Percentiles rank a stretch among this genome's conserved stretches.
These are phyloP conservation scores for Aegilops tauschii DNA, from an alignment of 176 grass and related monocot species.

Conservation along the genomic window DNA sequence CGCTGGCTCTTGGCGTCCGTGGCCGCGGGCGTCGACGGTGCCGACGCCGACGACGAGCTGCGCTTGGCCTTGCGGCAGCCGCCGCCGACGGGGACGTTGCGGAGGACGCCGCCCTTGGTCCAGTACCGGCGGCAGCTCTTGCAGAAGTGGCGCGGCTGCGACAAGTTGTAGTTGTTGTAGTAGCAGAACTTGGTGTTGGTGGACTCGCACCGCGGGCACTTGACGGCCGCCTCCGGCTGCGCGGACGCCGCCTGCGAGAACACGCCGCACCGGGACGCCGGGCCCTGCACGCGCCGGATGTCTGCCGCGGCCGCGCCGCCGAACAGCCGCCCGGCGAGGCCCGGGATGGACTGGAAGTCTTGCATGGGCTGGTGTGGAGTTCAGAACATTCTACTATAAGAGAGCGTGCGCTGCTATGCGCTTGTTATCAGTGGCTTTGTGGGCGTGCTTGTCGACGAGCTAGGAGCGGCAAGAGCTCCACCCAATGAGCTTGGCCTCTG, in stretches of 20 bases:
- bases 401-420: not conserved
- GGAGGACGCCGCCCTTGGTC: slow-evolving; percentile 86
- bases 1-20: slow-evolving; percentile 35
- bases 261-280: slow-evolving; percentile 19
- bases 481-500: slow-evolving; percentile 32
- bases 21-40: slow-evolving; percentile 18
- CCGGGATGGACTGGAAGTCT: slow-evolving; percentile 59
- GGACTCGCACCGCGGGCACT: slow-evolving; percentile 92
- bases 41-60: slow-evolving; percentile 16
- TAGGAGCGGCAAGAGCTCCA: slow-evolving; percentile 41
- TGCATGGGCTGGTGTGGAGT: slow-evolving; percentile 33
- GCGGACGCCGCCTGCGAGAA: not conserved
- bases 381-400: slow-evolving; percentile 8
- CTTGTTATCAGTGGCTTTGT: not conserved
- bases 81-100: slow-evolving; percentile 88
- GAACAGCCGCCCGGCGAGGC: slow-evolving; percentile 46
- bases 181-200: slow-evolving; percentile 99
- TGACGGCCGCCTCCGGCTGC: slow-evolving; percentile 50
- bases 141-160: slow-evolving; percentile 95
- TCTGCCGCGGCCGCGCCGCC: slow-evolving; percentile 29
- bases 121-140: slow-evolving; percentile 97
- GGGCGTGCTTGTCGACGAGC: not conserved
- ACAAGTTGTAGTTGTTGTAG: slow-evolving; percentile 97
- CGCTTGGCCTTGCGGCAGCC: slow-evolving; percentile 77
- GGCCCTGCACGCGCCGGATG: slow-evolving; percentile 24